Evolutionary conservation across 2,329 filamentous ascomycete genomes (phyloP).

Genomic region (Lizonia empirigonia): DNA sequence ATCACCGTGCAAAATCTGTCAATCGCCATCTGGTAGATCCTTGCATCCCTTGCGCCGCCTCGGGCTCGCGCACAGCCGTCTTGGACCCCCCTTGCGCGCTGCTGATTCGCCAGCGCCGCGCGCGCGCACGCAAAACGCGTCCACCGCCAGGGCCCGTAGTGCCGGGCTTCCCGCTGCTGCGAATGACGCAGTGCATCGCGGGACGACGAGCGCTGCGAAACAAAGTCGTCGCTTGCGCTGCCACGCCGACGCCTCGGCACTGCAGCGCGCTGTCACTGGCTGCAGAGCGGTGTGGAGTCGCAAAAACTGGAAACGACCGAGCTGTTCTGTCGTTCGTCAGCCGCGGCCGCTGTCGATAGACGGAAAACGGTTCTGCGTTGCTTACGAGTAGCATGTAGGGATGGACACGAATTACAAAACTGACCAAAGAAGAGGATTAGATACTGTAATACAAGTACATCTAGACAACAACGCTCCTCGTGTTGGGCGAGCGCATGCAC

Average conservation of each 20-base stretch:
- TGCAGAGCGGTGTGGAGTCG: conserved; percentile 12
- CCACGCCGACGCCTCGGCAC: conserved; percentile 28
- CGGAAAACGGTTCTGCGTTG: conserved; percentile 15
- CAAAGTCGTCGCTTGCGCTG: conserved; percentile 20
- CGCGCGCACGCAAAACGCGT: conserved; percentile 22
- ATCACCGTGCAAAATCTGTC: conserved; percentile 37
- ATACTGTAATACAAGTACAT: too few relatives aligned
- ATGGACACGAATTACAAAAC: too few relatives aligned
- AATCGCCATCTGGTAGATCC: conserved; percentile 32
- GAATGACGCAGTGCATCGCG: conserved; percentile 33
- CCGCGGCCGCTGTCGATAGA: conserved; percentile 18
- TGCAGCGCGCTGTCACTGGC: conserved; percentile 20
- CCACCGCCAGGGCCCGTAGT: conserved; percentile 26
- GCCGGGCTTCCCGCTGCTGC: conserved; percentile 36
- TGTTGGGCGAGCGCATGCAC: conserved; percentile 23
- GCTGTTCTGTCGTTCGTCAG: conserved; percentile 8
- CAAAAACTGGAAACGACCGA: conserved; percentile 3
- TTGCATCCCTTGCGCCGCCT: conserved; percentile 35
- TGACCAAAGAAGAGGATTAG: too few relatives aligned
- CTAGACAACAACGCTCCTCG: too few relatives aligned
- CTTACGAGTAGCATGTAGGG: too few relatives aligned
- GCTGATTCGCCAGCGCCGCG: conserved; percentile 32
- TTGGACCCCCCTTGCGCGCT: conserved; percentile 20
- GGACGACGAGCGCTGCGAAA: conserved; percentile 31
- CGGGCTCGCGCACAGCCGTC: conserved; percentile 24